Percentiles rank a stretch among this genome's conserved stretches.
phyloP scores from a whole-genome alignment of 2,329 filamentous ascomycete species.

The Metarhizium humberi region DNA sequence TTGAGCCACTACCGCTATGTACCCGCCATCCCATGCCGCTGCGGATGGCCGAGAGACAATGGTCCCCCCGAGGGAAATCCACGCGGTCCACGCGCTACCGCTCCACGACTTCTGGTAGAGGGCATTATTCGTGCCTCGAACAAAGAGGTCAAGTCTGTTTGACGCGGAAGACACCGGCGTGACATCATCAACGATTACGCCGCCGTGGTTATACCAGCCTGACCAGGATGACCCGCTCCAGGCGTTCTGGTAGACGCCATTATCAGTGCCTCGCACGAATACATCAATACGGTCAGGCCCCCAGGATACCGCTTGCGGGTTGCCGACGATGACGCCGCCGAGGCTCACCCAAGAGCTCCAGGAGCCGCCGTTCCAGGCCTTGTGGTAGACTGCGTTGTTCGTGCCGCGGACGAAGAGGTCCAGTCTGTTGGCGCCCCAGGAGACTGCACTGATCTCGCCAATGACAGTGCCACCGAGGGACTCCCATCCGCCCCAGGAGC shows the following conservation, averaged over 20 bases:
- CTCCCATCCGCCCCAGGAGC: conserved; percentile 12
- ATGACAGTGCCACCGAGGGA: conserved; percentile 18
- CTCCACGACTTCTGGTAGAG: conserved; percentile 5
- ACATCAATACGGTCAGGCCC: conserved; percentile 15
- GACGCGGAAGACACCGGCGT: conserved; percentile 14
- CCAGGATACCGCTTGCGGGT: conserved; percentile 15
- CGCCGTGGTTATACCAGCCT: conserved; percentile 1
- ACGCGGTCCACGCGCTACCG: conserved; percentile 7
- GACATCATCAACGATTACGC: conserved; percentile 14
- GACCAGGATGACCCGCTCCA: conserved; percentile 5
- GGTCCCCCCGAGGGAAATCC: conserved; percentile 11
- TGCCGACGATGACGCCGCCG: conserved; percentile 15
- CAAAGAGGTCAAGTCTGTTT: conserved; percentile 18
- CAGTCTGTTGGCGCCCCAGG: conserved; percentile 16
- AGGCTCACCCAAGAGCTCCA: conserved; percentile 18
- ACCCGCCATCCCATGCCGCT: neutral
- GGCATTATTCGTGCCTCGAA: conserved; percentile 14
- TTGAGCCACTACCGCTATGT: conserved; percentile 1
- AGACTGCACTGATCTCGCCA: conserved; percentile 16
- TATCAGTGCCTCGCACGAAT: conserved; percentile 7
- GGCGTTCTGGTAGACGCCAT: conserved; percentile 6
- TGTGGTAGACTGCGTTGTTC: conserved; percentile 18
- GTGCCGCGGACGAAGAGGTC: conserved; percentile 20
- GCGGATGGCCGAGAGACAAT: conserved; percentile 5
- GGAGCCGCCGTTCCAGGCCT: conserved; percentile 14